A percentile compares a stretch with the other conserved stretches of the same genome.
Conservation (phyloP, 805 yeast species). For the Barnettozyma pratensis region DNA sequence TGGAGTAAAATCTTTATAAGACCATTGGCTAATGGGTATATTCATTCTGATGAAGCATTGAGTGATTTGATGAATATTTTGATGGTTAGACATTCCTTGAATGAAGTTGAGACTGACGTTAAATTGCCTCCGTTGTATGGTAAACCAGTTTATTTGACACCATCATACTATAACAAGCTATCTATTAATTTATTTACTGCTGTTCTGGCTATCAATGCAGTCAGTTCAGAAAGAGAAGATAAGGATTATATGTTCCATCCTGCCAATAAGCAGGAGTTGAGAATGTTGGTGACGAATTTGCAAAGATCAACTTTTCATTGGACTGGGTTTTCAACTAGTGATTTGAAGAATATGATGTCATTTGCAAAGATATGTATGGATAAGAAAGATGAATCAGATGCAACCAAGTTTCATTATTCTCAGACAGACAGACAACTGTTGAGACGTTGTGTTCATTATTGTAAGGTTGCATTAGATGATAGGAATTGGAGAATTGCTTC, state of each 20-base stretch:
- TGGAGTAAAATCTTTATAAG: conserved; percentile 44
- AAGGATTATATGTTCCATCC: conserved; percentile 70
- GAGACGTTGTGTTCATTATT: conserved; percentile 36
- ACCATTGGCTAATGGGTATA: conserved; percentile 39
- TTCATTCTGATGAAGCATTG: conserved; percentile 39
- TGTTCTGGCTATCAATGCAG: conserved; percentile 67
- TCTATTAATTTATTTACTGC: conserved; percentile 62
- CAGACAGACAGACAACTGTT: conserved; percentile 37
- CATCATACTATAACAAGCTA: conserved; percentile 56
- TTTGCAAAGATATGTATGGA: conserved; percentile 44
- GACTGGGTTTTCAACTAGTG: conserved; percentile 64
- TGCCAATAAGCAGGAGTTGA: conserved; percentile 45
- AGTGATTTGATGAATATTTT: conserved; percentile 39
- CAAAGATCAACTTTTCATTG: conserved; percentile 69
- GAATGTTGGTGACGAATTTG: conserved; percentile 53
- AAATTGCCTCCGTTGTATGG: conserved; percentile 55
- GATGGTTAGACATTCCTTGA: conserved; percentile 51
- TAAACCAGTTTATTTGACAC: conserved; percentile 51
- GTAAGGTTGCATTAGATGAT: conserved; percentile 46
- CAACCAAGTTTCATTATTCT: conserved; percentile 26
- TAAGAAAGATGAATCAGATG: conserved; percentile 26
- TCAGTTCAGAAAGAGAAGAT: conserved; percentile 63
- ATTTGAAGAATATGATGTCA: conserved; percentile 46
- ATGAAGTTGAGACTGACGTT: conserved; percentile 51
- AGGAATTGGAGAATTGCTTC: conserved; percentile 54